phyloP scores from a whole-genome alignment of 257 asterid species.

The Solanum etuberosum region DNA sequence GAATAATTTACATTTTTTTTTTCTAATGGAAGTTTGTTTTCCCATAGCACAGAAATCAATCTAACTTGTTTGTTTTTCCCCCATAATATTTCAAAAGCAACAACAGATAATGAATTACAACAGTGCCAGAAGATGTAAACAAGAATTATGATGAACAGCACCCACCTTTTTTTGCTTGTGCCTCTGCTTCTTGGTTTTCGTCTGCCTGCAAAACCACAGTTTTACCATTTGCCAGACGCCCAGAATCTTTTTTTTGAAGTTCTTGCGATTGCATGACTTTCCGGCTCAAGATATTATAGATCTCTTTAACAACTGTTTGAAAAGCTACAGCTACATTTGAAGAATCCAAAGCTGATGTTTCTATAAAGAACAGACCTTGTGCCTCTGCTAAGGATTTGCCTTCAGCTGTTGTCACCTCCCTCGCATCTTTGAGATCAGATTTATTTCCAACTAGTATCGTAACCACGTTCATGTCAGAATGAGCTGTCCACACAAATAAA shows the following conservation, averaged over 20 bases:
- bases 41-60: constrained; percentile 9
- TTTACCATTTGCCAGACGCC: constrained; percentile 46
- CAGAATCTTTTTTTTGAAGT: constrained; percentile 47
- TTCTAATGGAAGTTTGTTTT: constrained; percentile 4
- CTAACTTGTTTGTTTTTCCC: background rate
- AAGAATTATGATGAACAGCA: constrained; percentile 52
- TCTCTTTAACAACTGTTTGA: constrained; percentile 76
- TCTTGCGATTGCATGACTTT: constrained; percentile 97
- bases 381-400: constrained; percentile 84
- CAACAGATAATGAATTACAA: background rate
- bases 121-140: background rate
- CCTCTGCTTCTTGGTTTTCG: constrained; percentile 30
- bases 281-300: constrained; percentile 68
- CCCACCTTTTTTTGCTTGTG: constrained; percentile 29
- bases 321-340: constrained; percentile 73
- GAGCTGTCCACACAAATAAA: constrained; percentile 44
- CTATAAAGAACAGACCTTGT: constrained; percentile 75
- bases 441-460: constrained; percentile 91
- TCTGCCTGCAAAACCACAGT: constrained; percentile 67
- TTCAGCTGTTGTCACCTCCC: constrained; percentile 83
- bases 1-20: background rate
- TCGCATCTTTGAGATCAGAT: constrained; percentile 78
- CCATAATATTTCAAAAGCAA: background rate
- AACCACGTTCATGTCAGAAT: constrained; percentile 94
- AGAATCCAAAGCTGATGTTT: constrained; percentile 91